phyloP scores from a whole-genome alignment of 2,329 filamentous ascomycete species.

The Fusarium nurragi region DNA sequence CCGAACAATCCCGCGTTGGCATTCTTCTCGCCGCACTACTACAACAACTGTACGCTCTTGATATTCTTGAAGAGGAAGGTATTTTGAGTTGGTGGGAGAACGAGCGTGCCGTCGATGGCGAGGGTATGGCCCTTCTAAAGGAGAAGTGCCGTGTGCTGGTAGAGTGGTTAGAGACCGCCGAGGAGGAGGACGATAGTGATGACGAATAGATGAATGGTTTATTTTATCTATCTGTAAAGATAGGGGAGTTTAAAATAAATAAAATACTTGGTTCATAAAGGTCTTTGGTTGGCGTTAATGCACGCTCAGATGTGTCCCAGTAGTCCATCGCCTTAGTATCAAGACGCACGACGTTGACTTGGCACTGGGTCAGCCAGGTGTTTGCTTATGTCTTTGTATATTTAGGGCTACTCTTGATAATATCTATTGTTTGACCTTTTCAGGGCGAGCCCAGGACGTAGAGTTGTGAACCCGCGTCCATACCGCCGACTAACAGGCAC shows the following conservation, averaged over 20 bases:
- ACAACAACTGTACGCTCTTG: conserved; percentile 85
- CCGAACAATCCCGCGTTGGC: conserved; percentile 58
- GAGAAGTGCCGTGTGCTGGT: conserved; percentile 81
- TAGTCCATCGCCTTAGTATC: too few relatives aligned
- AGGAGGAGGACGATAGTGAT: conserved; percentile 72
- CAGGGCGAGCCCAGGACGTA: neutral
- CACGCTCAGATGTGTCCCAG: neutral
- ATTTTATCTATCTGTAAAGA: conserved; percentile 4
- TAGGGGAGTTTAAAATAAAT: conserved; percentile 31
- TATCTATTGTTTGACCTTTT: neutral
- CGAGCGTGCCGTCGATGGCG: conserved; percentile 70
- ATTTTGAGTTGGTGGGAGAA: conserved; percentile 91
- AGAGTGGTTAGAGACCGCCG: conserved; percentile 83
- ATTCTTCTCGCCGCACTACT: conserved; percentile 79
- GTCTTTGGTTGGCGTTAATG: neutral
- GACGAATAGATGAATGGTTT: conserved; percentile 37
- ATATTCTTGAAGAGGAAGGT: conserved; percentile 88
- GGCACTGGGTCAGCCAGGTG: neutral
- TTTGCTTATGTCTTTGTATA: neutral
- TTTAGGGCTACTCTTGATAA: neutral
- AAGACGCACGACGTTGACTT: neutral
- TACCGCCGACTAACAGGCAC: neutral
- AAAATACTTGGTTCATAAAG: conserved; percentile 4
- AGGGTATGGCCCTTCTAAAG: conserved; percentile 75
- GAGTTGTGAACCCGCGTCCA: neutral